Base-by-base conservation (phyloP, 1,284 basidiomycete genomes). In the Pulveroboletus sp. region DNA sequence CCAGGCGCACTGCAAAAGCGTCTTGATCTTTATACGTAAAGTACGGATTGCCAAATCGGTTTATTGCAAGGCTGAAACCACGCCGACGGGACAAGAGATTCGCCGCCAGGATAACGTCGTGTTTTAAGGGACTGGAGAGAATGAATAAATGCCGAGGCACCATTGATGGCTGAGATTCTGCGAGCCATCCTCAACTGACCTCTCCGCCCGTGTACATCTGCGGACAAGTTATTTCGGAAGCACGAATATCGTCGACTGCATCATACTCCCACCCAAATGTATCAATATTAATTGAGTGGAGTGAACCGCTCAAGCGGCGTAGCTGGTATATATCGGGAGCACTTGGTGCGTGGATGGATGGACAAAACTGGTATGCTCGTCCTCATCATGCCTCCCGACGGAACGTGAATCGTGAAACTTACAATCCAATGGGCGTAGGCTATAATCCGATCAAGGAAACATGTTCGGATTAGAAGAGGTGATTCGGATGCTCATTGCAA, bases 401-500 rank as follows among this genome's bases (percentile, higher is more conserved):
- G 63, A 43, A 42, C 42, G 4, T 7, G 17, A 51, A 49, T 28
- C 26, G 46, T 42, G 33, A 22, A 20, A 55, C 11, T 24, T 18
- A 31, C 39, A 39, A 33, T 15, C 26, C 42, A 9, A 12, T 29
- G 25, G 69, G 68, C 35, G 42, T 28, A 42, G n/a, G n/a, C n/a
- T n/a, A n/a, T n/a, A n/a, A n/a, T n/a, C n/a, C n/a, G n/a, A 44
- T 49, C 29, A 31, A 29, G 17, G 43, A 55, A 14, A 39, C 38
- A 33, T 2, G 17, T 14, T 33, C 29, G 33, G 49, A 36, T 49
- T 33, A 33, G 36, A 49, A 48, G 20, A 38, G 43, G 43, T 24
- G 14, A 53, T 36, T n/a, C n/a, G 44, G 15, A 45, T n/a, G 26
- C 38, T 45, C 46, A 49, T 56, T 52, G 45, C 43, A 72, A 62